Conservation (phyloP, 1,284 basidiomycete genomes). For the Moniliophthora roreri region DNA sequence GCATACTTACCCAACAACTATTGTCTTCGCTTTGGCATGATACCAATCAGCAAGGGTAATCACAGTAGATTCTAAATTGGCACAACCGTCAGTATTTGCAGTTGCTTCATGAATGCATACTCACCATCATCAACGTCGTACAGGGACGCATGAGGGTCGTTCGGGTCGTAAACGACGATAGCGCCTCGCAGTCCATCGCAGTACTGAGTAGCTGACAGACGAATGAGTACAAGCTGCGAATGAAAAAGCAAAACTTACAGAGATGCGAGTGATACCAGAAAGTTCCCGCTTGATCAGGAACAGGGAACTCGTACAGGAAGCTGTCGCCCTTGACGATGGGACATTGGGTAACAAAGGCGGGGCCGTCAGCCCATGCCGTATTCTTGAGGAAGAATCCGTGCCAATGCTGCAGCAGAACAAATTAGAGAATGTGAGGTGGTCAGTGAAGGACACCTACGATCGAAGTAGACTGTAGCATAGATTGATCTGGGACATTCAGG, state of each 20-base stretch:
- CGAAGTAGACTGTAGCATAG: slow-evolving; percentile 18
- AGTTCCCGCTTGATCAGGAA: slow-evolving; percentile 37
- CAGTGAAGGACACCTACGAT: background rate
- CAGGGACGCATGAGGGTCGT: slow-evolving; percentile 39
- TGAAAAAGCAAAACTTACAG: slow-evolving; percentile 22
- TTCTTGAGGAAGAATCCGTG: slow-evolving; percentile 36
- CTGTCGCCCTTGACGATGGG: slow-evolving; percentile 35
- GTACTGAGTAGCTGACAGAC: slow-evolving; percentile 27
- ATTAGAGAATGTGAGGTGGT: background rate
- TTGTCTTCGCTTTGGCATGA: slow-evolving; percentile 15
- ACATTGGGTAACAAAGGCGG: slow-evolving; percentile 35
- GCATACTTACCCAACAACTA: background rate
- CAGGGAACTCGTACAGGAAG: slow-evolving; percentile 34
- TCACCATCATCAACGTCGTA: slow-evolving; percentile 47
- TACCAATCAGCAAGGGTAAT: slow-evolving; percentile 35
- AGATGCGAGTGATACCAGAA: slow-evolving; percentile 47
- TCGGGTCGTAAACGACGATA: slow-evolving; percentile 44
- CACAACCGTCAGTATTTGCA: no score
- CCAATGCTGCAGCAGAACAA: slow-evolving; percentile 30
- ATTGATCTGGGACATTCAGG: slow-evolving; percentile 15
- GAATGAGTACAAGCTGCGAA: background rate
- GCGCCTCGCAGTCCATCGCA: slow-evolving; percentile 48
- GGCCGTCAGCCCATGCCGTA: slow-evolving; percentile 35
- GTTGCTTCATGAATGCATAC: slow-evolving; percentile 5
- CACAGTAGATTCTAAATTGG: slow-evolving; percentile 23